A percentile compares a stretch with the other conserved stretches of the same genome.
phyloP scores from a whole-genome alignment of 495 filamentous ascomycete genomes.

The Daldinia loculata region DNA sequence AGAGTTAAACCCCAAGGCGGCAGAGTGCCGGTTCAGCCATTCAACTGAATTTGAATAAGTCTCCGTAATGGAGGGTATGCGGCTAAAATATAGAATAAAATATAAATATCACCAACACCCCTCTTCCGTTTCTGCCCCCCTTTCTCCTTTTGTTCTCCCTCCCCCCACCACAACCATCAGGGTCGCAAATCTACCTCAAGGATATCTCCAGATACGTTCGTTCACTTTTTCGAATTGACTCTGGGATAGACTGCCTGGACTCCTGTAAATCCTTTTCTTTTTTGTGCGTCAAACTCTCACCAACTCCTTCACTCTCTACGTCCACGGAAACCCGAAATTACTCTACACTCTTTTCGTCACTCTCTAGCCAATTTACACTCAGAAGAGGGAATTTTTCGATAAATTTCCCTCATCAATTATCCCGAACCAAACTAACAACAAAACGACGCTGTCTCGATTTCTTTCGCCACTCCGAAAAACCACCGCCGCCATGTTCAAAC shows the following conservation, averaged over 20 bases:
- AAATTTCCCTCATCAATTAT: slow-evolving; percentile 43
- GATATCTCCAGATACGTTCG: slow-evolving; percentile 54
- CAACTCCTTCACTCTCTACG: slow-evolving; percentile 43
- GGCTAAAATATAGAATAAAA: slow-evolving; percentile 16
- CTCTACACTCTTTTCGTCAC: slow-evolving; percentile 55
- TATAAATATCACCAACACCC: slow-evolving; percentile 55
- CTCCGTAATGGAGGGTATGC: slow-evolving; percentile 5
- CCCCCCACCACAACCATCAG: slow-evolving; percentile 58
- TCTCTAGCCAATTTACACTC: slow-evolving; percentile 51
- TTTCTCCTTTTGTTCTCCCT: slow-evolving; percentile 46
- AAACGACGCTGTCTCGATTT: slow-evolving; percentile 49
- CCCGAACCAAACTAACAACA: slow-evolving; percentile 28
- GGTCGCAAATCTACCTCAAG: slow-evolving; percentile 60
- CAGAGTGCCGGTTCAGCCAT: not conserved
- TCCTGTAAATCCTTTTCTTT: slow-evolving; percentile 61
- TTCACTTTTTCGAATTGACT: slow-evolving; percentile 45
- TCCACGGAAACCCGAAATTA: slow-evolving; percentile 35
- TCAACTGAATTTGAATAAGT: no score
- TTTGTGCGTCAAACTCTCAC: slow-evolving; percentile 57
- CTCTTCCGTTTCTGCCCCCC: slow-evolving; percentile 45
- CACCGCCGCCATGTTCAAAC: slow-evolving; percentile 77
- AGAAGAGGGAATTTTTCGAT: slow-evolving; percentile 25
- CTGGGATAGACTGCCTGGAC: slow-evolving; percentile 59
- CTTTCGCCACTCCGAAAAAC: slow-evolving; percentile 34
- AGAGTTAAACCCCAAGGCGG: not conserved